Base-by-base conservation (phyloP, 129 eudicot species). In the Helianthus tuberosus region DNA sequence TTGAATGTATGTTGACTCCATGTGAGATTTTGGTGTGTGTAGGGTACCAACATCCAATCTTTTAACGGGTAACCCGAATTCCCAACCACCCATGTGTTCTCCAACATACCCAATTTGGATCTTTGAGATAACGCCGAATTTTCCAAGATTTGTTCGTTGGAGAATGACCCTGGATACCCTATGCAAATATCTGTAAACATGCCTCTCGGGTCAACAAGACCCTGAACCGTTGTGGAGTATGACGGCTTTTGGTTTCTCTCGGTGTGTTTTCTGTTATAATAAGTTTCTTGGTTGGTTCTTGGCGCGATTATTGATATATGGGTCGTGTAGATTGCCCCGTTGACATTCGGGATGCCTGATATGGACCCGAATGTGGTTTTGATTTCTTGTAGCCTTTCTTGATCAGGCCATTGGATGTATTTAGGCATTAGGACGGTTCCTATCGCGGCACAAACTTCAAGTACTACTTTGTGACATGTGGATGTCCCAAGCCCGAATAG, bases 81-180 rank as follows among this genome's bases (percentile, higher is more conserved):
- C 29, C 96, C 96, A 8, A 78, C 85, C 2, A 90, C 62, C 81
- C 84, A 81, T 15, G 77, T 61, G 60, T 81, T 87, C 54, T 75
- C 64, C 76, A 87, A 38, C 13, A 64, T 52, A 8, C 96, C 96
- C 64, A 57, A 20, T 25, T 55, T 81, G 5, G 85, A 83, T 66
- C 90, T 75, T 57, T 80, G 79, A 36, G 20, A 87, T 1, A 87
- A 69, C 15, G 90, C 81, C 0, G 96, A 89, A 58, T 79, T 81
- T 46, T 87, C 93, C 81, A 90, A 74, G 7, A 90, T 82, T 41
- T 87, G 71, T 57, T 87, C 93, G 61, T 90, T 85, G 1, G 88
- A 39, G 87, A 87, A 72, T 8, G 96, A 83, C 39, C 93, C 96
- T 1, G 96, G 96, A 82, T 84, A 90, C 12, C 96, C 96, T 3